Conservation (phyloP, 1,284 basidiomycete species). For the Agaricales sp. region DNA sequence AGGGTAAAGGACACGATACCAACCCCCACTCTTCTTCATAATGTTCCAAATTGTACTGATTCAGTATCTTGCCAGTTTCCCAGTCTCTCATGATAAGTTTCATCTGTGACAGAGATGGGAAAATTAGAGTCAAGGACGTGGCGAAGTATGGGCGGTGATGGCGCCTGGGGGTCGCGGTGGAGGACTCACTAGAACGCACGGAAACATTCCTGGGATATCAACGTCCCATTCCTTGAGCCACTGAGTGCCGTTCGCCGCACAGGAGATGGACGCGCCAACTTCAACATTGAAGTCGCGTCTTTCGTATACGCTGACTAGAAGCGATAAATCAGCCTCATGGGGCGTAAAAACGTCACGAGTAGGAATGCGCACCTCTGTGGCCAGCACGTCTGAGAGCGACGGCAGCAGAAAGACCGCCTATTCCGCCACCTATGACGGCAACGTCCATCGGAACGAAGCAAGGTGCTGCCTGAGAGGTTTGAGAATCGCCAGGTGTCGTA, state of each 20-base stretch:
- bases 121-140: background rate
- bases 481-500: too few relatives aligned
- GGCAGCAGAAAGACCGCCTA: constrained; percentile 16
- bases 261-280: constrained; percentile 23
- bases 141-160: background rate
- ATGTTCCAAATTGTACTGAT: constrained; percentile 20
- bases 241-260: constrained; percentile 24
- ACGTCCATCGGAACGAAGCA: constrained; percentile 16
- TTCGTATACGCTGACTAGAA: constrained; percentile 18
- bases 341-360: background rate
- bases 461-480: background rate
- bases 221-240: constrained; percentile 23
- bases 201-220: constrained; percentile 21
- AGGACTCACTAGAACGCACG: constrained; percentile 16
- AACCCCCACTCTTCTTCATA: constrained; percentile 22
- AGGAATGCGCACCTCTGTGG: constrained; percentile 15
- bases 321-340: background rate
- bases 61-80: constrained; percentile 18
- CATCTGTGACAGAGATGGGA: constrained; percentile 10
- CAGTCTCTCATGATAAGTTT: constrained; percentile 22
- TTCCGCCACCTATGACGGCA: constrained; percentile 15
- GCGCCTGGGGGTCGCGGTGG: background rate
- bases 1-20: background rate
- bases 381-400: constrained; percentile 15
- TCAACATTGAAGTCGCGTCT: constrained; percentile 21